These are phyloP conservation scores for Cafeteria roenbergensis DNA, from an alignment of 108 stramenopile species.

Conservation along the genomic window DNA sequence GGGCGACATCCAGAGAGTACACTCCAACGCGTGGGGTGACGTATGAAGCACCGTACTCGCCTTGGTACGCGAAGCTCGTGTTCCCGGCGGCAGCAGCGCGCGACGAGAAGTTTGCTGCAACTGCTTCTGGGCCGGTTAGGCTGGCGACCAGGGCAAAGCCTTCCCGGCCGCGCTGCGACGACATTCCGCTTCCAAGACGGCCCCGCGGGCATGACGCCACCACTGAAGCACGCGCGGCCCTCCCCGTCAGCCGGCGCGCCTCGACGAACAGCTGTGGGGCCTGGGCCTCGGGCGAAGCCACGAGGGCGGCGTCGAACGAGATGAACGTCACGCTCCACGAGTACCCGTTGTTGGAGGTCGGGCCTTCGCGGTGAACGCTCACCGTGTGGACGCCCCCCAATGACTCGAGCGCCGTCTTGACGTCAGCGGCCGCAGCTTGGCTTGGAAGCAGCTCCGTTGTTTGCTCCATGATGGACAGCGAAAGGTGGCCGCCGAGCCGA, in stretches of 20 bases:
- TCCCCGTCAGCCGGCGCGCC: constrained; percentile 25
- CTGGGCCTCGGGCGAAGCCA: background rate
- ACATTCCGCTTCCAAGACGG: too few relatives aligned
- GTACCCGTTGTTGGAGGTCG: background rate
- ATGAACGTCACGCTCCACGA: constrained; percentile 21
- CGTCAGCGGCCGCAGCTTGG: constrained; percentile 11
- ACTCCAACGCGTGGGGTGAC: constrained; percentile 42
- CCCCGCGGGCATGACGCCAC: constrained; percentile 13
- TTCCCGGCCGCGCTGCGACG: too few relatives aligned
- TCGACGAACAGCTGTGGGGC: constrained; percentile 28
- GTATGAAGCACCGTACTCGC: constrained; percentile 43
- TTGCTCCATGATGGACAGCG: constrained; percentile 11
- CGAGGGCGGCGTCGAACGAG: constrained; percentile 3
- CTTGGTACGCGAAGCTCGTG: constrained; percentile 4
- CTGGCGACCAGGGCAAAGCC: too few relatives aligned
- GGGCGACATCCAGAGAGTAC: constrained; percentile 40
- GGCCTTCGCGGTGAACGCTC: constrained; percentile 9
- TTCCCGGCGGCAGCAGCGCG: constrained; percentile 16
- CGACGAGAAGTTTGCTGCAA: constrained; percentile 14
- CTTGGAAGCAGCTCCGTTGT: constrained; percentile 8
- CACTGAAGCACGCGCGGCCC: constrained; percentile 12
- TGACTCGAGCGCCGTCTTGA: constrained; percentile 24
- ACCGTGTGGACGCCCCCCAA: constrained; percentile 26
- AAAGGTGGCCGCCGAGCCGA: constrained; percentile 11
- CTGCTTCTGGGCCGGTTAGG: too few relatives aligned